phyloP scores from a whole-genome alignment of 2,329 filamentous ascomycete genomes.

The Colletotrichum tanaceti region DNA sequence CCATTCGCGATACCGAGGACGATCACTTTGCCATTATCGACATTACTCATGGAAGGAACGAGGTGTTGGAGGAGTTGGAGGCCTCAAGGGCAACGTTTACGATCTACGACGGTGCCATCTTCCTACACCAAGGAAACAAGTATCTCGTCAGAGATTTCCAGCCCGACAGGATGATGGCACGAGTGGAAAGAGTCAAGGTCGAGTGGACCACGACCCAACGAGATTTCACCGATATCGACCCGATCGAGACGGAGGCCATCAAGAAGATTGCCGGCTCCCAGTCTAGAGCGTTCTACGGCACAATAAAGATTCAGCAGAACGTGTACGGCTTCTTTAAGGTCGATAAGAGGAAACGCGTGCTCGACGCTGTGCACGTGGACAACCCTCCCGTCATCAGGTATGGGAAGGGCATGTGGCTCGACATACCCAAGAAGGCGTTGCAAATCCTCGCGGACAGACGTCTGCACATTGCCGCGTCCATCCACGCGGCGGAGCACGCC shows the following conservation, averaged over 20 bases:
- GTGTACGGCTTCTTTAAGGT: constrained; percentile 98
- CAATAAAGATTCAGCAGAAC: constrained; percentile 85
- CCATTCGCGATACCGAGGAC: constrained; percentile 88
- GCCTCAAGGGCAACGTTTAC: constrained; percentile 95
- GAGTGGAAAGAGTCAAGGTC: constrained; percentile 88
- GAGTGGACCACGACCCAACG: constrained; percentile 96
- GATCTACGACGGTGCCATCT: constrained; percentile 96
- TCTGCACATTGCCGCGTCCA: constrained; percentile 86
- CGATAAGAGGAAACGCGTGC: constrained; percentile 84
- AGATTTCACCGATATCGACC: constrained; percentile 94
- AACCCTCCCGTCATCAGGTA: constrained; percentile 89
- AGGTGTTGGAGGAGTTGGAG: constrained; percentile 94
- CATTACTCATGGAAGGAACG: constrained; percentile 82
- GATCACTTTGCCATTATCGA: constrained; percentile 96
- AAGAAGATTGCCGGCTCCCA: constrained; percentile 72
- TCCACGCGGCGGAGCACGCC: constrained; percentile 95
- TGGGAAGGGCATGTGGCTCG: constrained; percentile 94
- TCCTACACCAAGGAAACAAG: constrained; percentile 92
- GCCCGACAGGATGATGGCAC: constrained; percentile 82
- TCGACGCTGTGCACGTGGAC: constrained; percentile 93
- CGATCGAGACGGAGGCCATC: constrained; percentile 90
- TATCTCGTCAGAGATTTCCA: constrained; percentile 93
- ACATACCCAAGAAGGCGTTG: constrained; percentile 83
- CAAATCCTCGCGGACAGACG: constrained; percentile 79
- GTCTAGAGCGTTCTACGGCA: constrained; percentile 84